Percentiles rank a stretch among this genome's conserved stretches.
Conservation (phyloP, 1,139 yeast species). For the Meyerozyma guilliermondii region DNA sequence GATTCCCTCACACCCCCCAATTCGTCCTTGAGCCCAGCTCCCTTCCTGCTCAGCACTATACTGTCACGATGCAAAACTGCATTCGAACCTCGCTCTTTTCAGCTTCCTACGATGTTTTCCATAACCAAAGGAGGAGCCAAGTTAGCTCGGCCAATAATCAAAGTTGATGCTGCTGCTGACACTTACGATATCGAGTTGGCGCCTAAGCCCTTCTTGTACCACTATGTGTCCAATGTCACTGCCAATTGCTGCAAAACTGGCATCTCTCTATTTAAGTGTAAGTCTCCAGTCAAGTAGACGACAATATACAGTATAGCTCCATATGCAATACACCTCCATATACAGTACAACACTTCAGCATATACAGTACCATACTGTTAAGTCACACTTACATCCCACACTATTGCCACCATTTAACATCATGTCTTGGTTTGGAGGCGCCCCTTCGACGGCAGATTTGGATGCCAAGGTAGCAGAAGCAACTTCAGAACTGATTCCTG, state of each 20-base stretch:
- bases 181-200: background rate
- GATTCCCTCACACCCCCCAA: no score
- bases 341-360: background rate
- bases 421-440: conserved; percentile 64
- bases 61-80: background rate
- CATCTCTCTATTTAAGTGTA: background rate
- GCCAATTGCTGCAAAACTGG: background rate
- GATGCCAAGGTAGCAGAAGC: conserved; percentile 71
- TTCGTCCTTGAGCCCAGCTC: background rate
- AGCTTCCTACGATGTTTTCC: background rate
- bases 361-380: background rate
- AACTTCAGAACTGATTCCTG: conserved; percentile 84
- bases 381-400: background rate
- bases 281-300: background rate
- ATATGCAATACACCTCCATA: background rate
- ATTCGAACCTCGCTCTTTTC: background rate
- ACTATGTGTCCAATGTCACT: background rate
- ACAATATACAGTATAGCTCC: background rate
- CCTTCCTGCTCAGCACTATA: background rate
- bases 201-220: background rate
- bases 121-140: background rate
- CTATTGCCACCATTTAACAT: conserved; percentile 3
- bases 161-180: background rate
- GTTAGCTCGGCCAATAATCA: background rate
- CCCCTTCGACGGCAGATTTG: conserved; percentile 42